phyloP scores from a whole-genome alignment of 2,329 filamentous ascomycete species.

The Annulohypoxylon truncatum region DNA sequence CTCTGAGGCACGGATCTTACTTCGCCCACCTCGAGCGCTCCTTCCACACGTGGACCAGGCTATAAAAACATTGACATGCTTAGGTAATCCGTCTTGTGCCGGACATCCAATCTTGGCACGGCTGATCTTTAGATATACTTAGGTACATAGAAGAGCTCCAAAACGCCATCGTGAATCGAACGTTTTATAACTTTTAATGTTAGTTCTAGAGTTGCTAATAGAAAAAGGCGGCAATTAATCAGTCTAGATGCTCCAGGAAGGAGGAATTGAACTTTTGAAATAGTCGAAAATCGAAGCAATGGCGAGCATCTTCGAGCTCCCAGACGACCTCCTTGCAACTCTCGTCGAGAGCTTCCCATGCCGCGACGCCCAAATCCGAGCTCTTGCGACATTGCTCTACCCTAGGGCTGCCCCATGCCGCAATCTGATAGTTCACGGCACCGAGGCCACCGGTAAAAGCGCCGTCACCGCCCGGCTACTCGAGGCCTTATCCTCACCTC shows the following conservation, averaged over 20 bases:
- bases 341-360: slow-evolving; percentile 65
- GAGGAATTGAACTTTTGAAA: neutral
- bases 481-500: slow-evolving; percentile 51
- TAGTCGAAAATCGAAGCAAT: slow-evolving; percentile 18
- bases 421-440: slow-evolving; percentile 83
- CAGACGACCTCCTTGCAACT: slow-evolving; percentile 62
- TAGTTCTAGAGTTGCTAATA: neutral
- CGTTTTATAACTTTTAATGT: neutral
- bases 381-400: slow-evolving; percentile 69
- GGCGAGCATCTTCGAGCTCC: slow-evolving; percentile 60
- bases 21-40: slow-evolving; percentile 6
- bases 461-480: slow-evolving; percentile 74
- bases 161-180: neutral
- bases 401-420: slow-evolving; percentile 75
- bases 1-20: slow-evolving; percentile 16
- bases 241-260: neutral
- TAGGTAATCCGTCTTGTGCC: slow-evolving; percentile 9
- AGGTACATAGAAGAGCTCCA: neutral
- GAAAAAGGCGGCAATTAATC: neutral
- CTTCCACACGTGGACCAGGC: slow-evolving; percentile 7
- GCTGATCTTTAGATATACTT: neutral
- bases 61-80: slow-evolving; percentile 1
- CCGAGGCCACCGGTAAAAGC: slow-evolving; percentile 88
- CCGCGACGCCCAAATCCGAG: slow-evolving; percentile 68
- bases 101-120: slow-evolving; percentile 1